A percentile compares a stretch with the other conserved stretches of the same genome.
phyloP scores from a whole-genome alignment of 768 basidiomycete species.

The Albatrellus ellisii region DNA sequence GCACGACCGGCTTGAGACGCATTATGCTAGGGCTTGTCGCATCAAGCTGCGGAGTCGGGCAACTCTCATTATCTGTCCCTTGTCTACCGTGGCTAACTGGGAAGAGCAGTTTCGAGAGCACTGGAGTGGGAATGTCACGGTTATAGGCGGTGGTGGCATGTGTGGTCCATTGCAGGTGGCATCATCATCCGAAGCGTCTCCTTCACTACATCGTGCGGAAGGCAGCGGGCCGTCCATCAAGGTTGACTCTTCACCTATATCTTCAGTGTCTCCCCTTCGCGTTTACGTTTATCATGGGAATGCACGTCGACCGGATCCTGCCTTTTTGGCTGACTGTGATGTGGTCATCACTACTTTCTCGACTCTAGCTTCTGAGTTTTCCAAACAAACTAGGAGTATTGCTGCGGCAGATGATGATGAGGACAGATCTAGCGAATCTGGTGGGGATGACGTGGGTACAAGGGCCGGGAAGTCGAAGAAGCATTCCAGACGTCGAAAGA shows the following conservation, averaged over 20 bases:
- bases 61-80: constrained; percentile 91
- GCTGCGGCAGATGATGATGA: constrained; percentile 48
- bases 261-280: constrained; percentile 32
- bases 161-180: constrained; percentile 3
- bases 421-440: constrained; percentile 51
- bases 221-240: neutral
- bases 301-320: constrained; percentile 72
- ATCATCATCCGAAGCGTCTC: neutral
- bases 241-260: neutral
- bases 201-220: neutral
- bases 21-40: constrained; percentile 53
- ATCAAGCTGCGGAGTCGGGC: constrained; percentile 79
- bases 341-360: constrained; percentile 96
- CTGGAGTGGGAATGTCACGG: constrained; percentile 79
- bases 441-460: constrained; percentile 44
- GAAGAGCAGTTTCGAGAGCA: constrained; percentile 98
- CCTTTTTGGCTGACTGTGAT: constrained; percentile 86
- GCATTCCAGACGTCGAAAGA: constrained; percentile 34
- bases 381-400: constrained; percentile 68
- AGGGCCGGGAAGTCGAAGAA: constrained; percentile 47
- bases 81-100: constrained; percentile 97
- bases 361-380: constrained; percentile 89
- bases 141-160: constrained; percentile 68
- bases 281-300: constrained; percentile 97
- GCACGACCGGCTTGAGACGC: constrained; percentile 61